These are phyloP conservation scores for Tremella fuciformis DNA, from an alignment of 768 basidiomycete genomes.

Conservation along the genomic window DNA sequence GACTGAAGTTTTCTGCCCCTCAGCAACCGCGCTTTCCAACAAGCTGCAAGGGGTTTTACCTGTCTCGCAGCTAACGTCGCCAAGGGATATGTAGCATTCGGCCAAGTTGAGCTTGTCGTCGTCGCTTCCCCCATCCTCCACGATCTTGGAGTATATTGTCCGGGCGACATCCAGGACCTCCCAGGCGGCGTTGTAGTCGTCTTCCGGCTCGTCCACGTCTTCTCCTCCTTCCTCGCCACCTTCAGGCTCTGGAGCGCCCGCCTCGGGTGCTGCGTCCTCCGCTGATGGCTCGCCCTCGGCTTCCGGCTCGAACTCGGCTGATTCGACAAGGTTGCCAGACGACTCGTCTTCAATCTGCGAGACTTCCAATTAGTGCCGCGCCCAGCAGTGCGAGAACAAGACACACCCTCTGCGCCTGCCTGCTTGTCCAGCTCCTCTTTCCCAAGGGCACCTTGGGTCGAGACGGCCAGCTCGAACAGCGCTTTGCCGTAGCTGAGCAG, in stretches of 20 bases:
- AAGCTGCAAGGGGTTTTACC: constrained; percentile 56
- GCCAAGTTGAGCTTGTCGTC: constrained; percentile 67
- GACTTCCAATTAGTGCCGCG: constrained; percentile 10
- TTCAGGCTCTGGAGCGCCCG: constrained; percentile 6
- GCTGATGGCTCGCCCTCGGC: constrained; percentile 7
- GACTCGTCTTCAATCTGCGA: constrained; percentile 15
- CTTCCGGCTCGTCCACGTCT: constrained; percentile 64
- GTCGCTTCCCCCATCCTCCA: constrained; percentile 55
- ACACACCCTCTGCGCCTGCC: constrained; percentile 34
- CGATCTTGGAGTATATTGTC: constrained; percentile 72
- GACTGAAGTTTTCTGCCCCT: constrained; percentile 83
- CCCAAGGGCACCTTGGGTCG: constrained; percentile 80
- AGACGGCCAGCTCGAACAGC: constrained; percentile 84
- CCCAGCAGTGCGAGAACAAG: background rate
- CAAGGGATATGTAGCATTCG: constrained; percentile 83
- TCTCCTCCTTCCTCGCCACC: constrained; percentile 35
- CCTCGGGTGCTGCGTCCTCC: constrained; percentile 9
- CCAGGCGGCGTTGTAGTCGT: constrained; percentile 98
- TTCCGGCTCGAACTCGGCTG: constrained; percentile 16
- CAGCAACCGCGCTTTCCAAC: constrained; percentile 6
- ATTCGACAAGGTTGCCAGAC: constrained; percentile 16
- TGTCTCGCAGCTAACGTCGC: constrained; percentile 95
- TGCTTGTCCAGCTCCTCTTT: constrained; percentile 67
- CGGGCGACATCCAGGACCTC: constrained; percentile 93
- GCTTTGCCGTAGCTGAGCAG: constrained; percentile 92